A percentile compares a stretch with the other conserved stretches of the same genome.
Conservation (phyloP, 2,329 filamentous ascomycete species). For the Nothophoma quercina region DNA sequence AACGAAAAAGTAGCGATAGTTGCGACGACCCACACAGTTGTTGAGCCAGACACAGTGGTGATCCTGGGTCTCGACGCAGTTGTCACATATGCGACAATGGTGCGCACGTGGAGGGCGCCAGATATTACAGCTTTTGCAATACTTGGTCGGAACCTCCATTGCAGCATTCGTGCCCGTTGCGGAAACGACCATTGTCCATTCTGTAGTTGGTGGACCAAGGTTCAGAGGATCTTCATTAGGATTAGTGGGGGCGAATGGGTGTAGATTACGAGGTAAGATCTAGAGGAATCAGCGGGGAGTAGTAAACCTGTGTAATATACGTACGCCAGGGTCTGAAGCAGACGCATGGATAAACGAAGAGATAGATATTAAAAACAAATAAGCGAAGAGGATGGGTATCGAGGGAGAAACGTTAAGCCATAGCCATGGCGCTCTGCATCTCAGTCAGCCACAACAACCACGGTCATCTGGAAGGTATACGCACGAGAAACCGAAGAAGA, state of each 20-base stretch:
- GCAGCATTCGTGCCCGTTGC: slow-evolving; percentile 77
- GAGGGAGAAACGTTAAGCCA: slow-evolving; percentile 89
- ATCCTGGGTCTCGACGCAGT: slow-evolving; percentile 95
- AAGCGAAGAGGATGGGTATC: slow-evolving; percentile 87
- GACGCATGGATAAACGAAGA: slow-evolving; percentile 96
- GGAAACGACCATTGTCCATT: slow-evolving; percentile 92
- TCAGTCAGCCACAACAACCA: slow-evolving; percentile 21
- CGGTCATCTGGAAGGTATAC: slow-evolving; percentile 32
- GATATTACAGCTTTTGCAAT: slow-evolving; percentile 96
- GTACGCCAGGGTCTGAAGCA: slow-evolving; percentile 88
- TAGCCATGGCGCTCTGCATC: slow-evolving; percentile 73
- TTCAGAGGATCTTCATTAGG: slow-evolving; percentile 81
- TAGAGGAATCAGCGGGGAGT: slow-evolving; percentile 50
- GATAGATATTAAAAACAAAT: slow-evolving; percentile 87
- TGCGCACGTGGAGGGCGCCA: slow-evolving; percentile 96
- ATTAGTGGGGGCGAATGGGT: slow-evolving; percentile 80
- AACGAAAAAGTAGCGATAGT: slow-evolving; percentile 97
- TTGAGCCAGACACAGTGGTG: slow-evolving; percentile 99
- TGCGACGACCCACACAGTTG: slow-evolving; percentile 95
- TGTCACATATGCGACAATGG: slow-evolving; percentile 96
- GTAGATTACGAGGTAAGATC: slow-evolving; percentile 92
- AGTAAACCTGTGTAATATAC: slow-evolving; percentile 48
- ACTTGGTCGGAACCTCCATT: slow-evolving; percentile 98
- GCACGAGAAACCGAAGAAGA: slow-evolving; percentile 86
- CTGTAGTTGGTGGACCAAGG: slow-evolving; percentile 84